phyloP scores from a whole-genome alignment of 768 basidiomycete species.

The Pleurotus tuoliensis region DNA sequence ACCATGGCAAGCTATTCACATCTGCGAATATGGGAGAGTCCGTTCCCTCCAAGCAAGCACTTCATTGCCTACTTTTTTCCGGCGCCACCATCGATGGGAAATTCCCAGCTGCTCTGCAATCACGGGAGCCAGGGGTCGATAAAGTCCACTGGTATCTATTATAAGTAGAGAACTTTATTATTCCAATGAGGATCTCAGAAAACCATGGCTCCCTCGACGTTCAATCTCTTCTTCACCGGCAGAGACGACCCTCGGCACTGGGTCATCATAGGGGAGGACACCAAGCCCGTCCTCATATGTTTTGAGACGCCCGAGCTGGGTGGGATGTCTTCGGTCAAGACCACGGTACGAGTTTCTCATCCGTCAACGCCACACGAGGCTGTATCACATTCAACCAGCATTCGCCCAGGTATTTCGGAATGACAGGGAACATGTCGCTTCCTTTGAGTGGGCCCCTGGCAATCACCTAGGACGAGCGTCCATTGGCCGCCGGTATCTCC shows the following conservation, averaged over 20 bases:
- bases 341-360: conserved; percentile 34
- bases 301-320: conserved; percentile 58
- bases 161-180: conserved; percentile 30
- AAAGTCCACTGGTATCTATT: conserved; percentile 34
- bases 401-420: conserved; percentile 37
- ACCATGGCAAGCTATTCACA: not conserved
- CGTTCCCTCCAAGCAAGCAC: not conserved
- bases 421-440: conserved; percentile 44
- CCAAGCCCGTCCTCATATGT: conserved; percentile 54
- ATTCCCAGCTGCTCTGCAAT: conserved; percentile 44
- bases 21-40: not conserved
- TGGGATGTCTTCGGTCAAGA: conserved; percentile 38
- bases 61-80: conserved; percentile 30
- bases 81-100: conserved; percentile 49
- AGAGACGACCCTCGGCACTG: conserved; percentile 65
- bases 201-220: conserved; percentile 38
- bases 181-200: conserved; percentile 27
- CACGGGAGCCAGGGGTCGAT: conserved; percentile 44
- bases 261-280: conserved; percentile 64
- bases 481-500: conserved; percentile 48
- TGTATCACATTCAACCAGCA: conserved; percentile 10
- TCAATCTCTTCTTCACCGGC: conserved; percentile 66
- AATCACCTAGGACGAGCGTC: conserved; percentile 53
- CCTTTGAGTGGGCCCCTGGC: conserved; percentile 48
- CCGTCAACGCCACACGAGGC: conserved; percentile 6